Percentiles rank a stretch among this genome's conserved stretches.
phyloP scores from a whole-genome alignment of 2,329 filamentous ascomycete species.

The Diaporthe sp. region DNA sequence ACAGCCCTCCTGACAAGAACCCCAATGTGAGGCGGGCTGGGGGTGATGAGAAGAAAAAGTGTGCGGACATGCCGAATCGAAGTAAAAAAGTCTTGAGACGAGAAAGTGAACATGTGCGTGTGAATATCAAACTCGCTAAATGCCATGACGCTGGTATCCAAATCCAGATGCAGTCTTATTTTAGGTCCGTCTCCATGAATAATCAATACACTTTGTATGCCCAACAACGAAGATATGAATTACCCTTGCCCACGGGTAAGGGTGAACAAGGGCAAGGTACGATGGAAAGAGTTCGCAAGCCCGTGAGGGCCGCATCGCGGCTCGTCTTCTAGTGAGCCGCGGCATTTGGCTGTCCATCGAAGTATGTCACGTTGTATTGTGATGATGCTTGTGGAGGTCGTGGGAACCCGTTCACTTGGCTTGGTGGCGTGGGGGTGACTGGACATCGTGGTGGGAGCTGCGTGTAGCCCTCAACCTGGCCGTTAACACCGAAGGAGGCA shows the following conservation, averaged over 20 bases:
- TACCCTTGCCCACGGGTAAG: constrained; percentile 29
- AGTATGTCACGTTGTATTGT: constrained; percentile 58
- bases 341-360: constrained; percentile 55
- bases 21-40: constrained; percentile 39
- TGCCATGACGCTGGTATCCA: constrained; percentile 55
- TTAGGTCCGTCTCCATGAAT: constrained; percentile 36
- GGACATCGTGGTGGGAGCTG: constrained; percentile 67
- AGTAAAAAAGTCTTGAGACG: constrained; percentile 38
- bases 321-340: constrained; percentile 35
- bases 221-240: constrained; percentile 38
- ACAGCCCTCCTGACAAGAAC: constrained; percentile 39
- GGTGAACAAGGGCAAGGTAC: constrained; percentile 36
- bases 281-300: constrained; percentile 34
- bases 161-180: constrained; percentile 41
- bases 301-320: constrained; percentile 38
- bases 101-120: constrained; percentile 46
- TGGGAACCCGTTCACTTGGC: constrained; percentile 51
- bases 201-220: constrained; percentile 39
- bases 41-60: constrained; percentile 32
- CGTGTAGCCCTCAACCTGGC: constrained; percentile 60
- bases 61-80: constrained; percentile 42
- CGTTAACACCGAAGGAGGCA: constrained; percentile 63
- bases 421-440: constrained; percentile 71
- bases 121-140: constrained; percentile 57
- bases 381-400: constrained; percentile 58